Conservation (phyloP, 148 eudicot genomes). For the Spergularia bocconei region DNA sequence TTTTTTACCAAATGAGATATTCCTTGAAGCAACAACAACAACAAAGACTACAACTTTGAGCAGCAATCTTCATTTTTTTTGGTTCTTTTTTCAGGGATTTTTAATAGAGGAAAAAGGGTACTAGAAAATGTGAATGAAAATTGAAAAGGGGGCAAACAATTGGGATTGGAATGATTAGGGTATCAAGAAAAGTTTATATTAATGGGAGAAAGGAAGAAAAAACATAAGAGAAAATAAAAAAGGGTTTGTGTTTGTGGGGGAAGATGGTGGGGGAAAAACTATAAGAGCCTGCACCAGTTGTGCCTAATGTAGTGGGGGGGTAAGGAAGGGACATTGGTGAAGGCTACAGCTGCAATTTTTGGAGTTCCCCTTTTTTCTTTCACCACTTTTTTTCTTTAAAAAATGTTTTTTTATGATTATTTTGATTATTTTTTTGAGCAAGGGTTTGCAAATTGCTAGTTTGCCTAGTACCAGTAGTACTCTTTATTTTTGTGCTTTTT, state of each 20-base stretch:
- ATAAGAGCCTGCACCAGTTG: slow-evolving; percentile 38
- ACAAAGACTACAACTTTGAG: neutral
- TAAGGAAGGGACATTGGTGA: slow-evolving; percentile 16
- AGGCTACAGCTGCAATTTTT: slow-evolving; percentile 30
- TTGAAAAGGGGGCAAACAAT: neutral
- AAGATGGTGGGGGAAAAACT: neutral
- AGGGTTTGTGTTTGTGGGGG: too few relatives aligned
- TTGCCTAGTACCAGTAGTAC: too few relatives aligned
- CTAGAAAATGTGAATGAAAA: neutral
- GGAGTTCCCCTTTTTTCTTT: neutral
- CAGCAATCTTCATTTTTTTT: neutral
- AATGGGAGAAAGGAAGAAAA: neutral
- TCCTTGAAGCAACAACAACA: slow-evolving; percentile 22
- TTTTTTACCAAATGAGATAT: slow-evolving; percentile 31
- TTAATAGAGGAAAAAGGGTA: neutral
- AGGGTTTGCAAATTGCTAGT: neutral
- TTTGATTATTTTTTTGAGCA: neutral
- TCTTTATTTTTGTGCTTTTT: neutral
- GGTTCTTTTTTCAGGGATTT: neutral
- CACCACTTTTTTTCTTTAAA: neutral
- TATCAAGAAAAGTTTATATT: too few relatives aligned
- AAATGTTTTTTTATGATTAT: neutral
- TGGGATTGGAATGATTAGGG: too few relatives aligned
- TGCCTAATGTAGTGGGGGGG: slow-evolving; percentile 8
- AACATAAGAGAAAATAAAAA: neutral